These are phyloP conservation scores for Liquidambar formosana DNA, from an alignment of 164 flowering plant genomes.

Conservation along the genomic window DNA sequence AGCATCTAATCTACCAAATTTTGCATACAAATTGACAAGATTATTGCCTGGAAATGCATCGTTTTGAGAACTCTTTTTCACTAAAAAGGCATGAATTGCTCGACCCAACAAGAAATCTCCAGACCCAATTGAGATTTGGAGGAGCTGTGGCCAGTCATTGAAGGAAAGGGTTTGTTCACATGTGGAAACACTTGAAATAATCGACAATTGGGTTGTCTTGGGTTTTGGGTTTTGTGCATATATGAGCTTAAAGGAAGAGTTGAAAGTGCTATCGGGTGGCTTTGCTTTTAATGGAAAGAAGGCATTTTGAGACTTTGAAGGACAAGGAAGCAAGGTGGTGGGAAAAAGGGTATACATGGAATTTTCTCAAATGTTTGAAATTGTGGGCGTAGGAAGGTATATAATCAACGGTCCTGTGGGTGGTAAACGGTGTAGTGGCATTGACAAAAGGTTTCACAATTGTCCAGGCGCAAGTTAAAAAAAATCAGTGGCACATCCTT, in stretches of 20 bases:
- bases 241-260: background rate
- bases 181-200: slow-evolving; percentile 8
- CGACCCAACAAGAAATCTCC: background rate
- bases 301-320: too few relatives aligned
- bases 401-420: too few relatives aligned
- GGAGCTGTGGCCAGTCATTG: slow-evolving; percentile 36
- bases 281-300: too few relatives aligned
- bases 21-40: slow-evolving; percentile 30
- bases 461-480: too few relatives aligned
- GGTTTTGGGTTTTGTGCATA: slow-evolving; percentile 6
- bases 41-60: slow-evolving; percentile 34
- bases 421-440: too few relatives aligned
- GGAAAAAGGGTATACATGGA: too few relatives aligned
- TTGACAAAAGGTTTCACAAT: too few relatives aligned
- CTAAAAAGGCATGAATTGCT: slow-evolving; percentile 33
- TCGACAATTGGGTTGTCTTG: slow-evolving; percentile 3
- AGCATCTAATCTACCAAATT: slow-evolving; percentile 18
- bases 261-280: background rate
- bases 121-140: slow-evolving; percentile 29
- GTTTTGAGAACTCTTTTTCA: slow-evolving; percentile 24
- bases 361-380: too few relatives aligned
- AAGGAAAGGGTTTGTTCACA: slow-evolving; percentile 5
- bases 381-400: too few relatives aligned
- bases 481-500: too few relatives aligned
- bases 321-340: too few relatives aligned